phyloP scores from a whole-genome alignment of 208 protist species.

The Wallacemonas sp. region DNA sequence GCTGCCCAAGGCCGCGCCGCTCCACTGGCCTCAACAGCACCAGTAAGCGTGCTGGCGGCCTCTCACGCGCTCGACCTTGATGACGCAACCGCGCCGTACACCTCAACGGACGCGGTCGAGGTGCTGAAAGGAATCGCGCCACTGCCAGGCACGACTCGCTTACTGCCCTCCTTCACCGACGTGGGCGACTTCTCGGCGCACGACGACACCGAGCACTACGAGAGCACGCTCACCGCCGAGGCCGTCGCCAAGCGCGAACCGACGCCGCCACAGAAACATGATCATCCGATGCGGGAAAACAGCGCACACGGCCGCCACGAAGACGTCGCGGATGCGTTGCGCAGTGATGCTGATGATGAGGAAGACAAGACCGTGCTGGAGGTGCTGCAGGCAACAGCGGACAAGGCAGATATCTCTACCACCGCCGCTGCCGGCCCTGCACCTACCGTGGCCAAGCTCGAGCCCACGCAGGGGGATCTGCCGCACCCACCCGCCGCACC shows the following conservation, averaged over 20 bases:
- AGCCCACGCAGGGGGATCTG: background rate
- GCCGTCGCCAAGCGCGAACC: no score
- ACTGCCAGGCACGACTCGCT: constrained; percentile 26
- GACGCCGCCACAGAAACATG: no score
- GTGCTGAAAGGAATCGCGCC: constrained; percentile 38
- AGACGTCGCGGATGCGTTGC: no score
- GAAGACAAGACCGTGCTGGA: background rate
- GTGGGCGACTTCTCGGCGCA: constrained; percentile 9
- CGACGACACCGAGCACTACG: no score
- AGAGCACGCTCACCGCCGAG: no score
- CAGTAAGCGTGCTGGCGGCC: no score
- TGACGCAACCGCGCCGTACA: constrained; percentile 1
- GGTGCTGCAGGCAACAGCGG: background rate
- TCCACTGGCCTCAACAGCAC: constrained; percentile 12
- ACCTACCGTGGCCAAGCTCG: background rate
- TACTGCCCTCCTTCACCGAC: constrained; percentile 25
- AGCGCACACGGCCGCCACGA: no score
- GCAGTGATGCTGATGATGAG: background rate
- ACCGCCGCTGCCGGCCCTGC: background rate
- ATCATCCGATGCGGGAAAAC: no score
- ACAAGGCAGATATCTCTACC: constrained; percentile 12
- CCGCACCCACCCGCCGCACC: background rate
- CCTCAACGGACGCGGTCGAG: constrained; percentile 32
- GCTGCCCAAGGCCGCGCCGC: no score
- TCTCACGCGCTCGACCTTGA: no score